phyloP scores from a whole-genome alignment of 495 filamentous ascomycete species.

The Tuber aestivum region DNA sequence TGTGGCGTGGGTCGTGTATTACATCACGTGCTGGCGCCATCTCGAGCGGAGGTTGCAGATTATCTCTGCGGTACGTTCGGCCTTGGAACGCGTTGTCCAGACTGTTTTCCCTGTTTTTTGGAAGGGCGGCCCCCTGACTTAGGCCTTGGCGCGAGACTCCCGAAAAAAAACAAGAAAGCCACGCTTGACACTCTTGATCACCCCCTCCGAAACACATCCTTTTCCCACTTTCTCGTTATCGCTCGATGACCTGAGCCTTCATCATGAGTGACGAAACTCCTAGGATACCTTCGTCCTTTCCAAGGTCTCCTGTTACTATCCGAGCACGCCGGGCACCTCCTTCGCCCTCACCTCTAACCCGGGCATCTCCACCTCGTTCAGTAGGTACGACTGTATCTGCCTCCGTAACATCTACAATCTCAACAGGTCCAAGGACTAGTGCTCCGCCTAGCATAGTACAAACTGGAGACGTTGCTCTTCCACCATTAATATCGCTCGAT shows the following conservation, averaged over 20 bases:
- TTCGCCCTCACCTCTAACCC: not conserved
- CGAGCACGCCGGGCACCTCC: conserved; percentile 12
- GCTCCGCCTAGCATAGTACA: conserved; percentile 19
- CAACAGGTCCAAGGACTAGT: conserved; percentile 10
- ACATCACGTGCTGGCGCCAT: not conserved
- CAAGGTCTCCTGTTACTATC: conserved; percentile 25
- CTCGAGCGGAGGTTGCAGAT: not conserved
- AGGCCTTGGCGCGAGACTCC: not conserved
- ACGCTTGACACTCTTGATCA: conserved; percentile 7
- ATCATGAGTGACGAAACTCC: conserved; percentile 30
- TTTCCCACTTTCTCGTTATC: not conserved
- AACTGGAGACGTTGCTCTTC: not conserved
- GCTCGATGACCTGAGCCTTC: conserved; percentile 31
- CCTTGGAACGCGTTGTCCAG: not conserved
- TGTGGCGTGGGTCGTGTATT: no score
- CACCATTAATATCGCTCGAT: conserved; percentile 35
- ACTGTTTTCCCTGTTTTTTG: not conserved
- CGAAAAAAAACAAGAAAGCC: conserved; percentile 19
- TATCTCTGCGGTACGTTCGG: no score
- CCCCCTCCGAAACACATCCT: conserved; percentile 3
- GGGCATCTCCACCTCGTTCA: conserved; percentile 1
- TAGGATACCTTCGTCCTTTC: conserved; percentile 31
- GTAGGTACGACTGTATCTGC: not conserved
- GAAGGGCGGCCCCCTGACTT: not conserved
- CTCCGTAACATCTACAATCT: conserved; percentile 8